A percentile compares a stretch with the other conserved stretches of the same genome.
phyloP scores from a whole-genome alignment of 1,284 basidiomycete genomes.

The Mrakiaceae sp. region DNA sequence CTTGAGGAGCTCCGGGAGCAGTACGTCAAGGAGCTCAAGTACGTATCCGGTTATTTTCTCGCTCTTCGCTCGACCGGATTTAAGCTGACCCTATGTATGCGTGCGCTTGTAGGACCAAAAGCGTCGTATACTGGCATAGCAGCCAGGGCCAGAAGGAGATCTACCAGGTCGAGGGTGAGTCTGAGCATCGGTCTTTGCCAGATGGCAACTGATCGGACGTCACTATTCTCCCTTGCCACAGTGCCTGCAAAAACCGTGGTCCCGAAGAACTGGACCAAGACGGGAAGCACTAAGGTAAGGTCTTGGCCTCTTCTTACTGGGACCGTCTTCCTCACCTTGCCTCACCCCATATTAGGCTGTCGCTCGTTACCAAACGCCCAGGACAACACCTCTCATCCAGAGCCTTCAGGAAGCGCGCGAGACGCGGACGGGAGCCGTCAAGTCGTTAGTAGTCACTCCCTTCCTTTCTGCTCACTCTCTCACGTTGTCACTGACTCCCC shows the following conservation, averaged over 20 bases:
- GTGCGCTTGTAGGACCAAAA: conserved; percentile 37
- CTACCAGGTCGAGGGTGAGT: conserved; percentile 55
- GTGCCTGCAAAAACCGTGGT: conserved; percentile 50
- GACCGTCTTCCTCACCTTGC: not conserved
- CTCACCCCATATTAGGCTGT: conserved; percentile 41
- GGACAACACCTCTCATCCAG: conserved; percentile 58
- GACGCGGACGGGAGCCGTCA: conserved; percentile 63
- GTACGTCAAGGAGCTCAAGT: conserved; percentile 51
- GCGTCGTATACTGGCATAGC: conserved; percentile 69
- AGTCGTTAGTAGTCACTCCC: not conserved
- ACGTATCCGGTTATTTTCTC: conserved; percentile 21
- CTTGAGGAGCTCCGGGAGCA: conserved; percentile 56
- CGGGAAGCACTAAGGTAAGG: conserved; percentile 62
- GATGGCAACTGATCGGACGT: too few relatives aligned
- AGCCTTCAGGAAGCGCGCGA: conserved; percentile 84
- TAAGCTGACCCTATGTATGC: conserved; percentile 7
- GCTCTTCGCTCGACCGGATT: not conserved
- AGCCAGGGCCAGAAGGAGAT: conserved; percentile 67
- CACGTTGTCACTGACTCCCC: too few relatives aligned
- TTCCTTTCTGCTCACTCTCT: not conserved
- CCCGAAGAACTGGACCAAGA: conserved; percentile 75
- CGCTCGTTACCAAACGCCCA: conserved; percentile 63
- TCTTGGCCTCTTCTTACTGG: not conserved
- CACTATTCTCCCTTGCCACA: conserved; percentile 6
- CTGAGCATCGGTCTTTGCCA: not conserved